These are phyloP conservation scores for Saccharum hybrid DNA, from an alignment of 202 grass and related monocot species.

Conservation along the genomic window DNA sequence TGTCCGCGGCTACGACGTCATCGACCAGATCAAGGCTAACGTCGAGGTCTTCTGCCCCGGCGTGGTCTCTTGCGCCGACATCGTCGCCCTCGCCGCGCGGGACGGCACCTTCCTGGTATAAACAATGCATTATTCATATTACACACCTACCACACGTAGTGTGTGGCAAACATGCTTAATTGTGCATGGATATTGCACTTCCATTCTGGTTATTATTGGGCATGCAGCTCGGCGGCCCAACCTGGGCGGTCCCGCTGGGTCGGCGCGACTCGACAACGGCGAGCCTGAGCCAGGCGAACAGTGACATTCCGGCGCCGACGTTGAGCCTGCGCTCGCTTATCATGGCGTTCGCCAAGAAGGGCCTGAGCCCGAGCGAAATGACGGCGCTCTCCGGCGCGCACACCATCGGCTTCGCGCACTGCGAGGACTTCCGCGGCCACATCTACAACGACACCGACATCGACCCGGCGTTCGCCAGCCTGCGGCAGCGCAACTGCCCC, in stretches of 20 bases:
- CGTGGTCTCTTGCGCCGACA: constrained; percentile 75
- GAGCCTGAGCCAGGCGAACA: constrained; percentile 51
- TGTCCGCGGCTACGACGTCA: constrained; percentile 66
- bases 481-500: neutral
- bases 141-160: too few species aligned
- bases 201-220: too few species aligned
- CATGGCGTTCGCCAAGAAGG: constrained; percentile 46
- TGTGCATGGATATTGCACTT: neutral
- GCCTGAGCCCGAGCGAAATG: constrained; percentile 52
- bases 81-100: constrained; percentile 61
- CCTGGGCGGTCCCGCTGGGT: constrained; percentile 61
- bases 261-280: constrained; percentile 79
- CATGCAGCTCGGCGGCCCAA: constrained; percentile 67
- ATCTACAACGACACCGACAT: constrained; percentile 53
- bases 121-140: too few species aligned
- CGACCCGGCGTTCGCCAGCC: constrained; percentile 35
- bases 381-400: constrained; percentile 73
- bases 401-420: constrained; percentile 56
- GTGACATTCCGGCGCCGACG: constrained; percentile 43
- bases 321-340: constrained; percentile 47
- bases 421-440: constrained; percentile 43
- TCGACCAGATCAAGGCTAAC: constrained; percentile 60
- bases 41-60: constrained; percentile 60
- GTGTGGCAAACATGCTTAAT: too few species aligned
- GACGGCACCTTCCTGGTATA: constrained; percentile 56